Evolutionary conservation across 352 stramenopile species (phyloP).

Genomic region (Phytopythium boreale): DNA sequence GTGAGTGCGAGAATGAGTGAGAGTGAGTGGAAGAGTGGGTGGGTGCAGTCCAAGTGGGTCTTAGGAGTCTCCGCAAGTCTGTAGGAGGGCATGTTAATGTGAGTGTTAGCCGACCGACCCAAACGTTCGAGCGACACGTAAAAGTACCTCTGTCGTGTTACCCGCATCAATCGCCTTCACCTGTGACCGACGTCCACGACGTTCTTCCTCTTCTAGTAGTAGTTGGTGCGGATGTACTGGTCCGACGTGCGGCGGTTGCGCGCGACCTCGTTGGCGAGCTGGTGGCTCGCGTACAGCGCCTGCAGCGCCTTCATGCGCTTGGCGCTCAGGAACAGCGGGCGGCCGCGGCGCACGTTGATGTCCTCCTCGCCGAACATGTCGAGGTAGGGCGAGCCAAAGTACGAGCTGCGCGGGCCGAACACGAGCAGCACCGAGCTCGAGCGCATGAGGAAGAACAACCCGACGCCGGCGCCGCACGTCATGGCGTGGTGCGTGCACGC

Average conservation of each 20-base stretch:
- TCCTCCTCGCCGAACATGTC: conserved; percentile 90
- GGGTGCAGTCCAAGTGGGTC: too few relatives aligned
- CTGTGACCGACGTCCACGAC: not conserved
- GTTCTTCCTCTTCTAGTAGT: conserved; percentile 4
- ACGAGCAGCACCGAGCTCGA: conserved; percentile 77
- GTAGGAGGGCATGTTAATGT: conserved; percentile 2
- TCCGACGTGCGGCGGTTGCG: conserved; percentile 83
- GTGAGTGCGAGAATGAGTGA: not conserved
- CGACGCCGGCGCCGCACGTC: conserved; percentile 64
- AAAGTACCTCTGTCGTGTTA: conserved; percentile 3
- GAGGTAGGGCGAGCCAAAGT: conserved; percentile 84
- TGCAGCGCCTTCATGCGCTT: conserved; percentile 74
- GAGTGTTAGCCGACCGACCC: not conserved
- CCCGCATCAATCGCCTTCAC: not conserved
- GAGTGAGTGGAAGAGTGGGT: not conserved
- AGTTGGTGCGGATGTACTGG: conserved; percentile 72
- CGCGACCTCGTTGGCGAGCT: conserved; percentile 76
- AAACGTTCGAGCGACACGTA: not conserved
- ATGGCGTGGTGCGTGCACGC: conserved; percentile 76
- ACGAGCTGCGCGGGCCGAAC: conserved; percentile 69
- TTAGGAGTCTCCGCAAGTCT: too few relatives aligned
- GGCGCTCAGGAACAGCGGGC: conserved; percentile 69
- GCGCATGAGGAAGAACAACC: conserved; percentile 81
- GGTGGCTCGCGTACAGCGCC: conserved; percentile 72
- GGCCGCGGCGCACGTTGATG: conserved; percentile 74